Evolutionary conservation across 805 yeast species (phyloP), one percentile per base, ranked within the genome.

Genomic region (Nakazawaea sp.): DNA sequence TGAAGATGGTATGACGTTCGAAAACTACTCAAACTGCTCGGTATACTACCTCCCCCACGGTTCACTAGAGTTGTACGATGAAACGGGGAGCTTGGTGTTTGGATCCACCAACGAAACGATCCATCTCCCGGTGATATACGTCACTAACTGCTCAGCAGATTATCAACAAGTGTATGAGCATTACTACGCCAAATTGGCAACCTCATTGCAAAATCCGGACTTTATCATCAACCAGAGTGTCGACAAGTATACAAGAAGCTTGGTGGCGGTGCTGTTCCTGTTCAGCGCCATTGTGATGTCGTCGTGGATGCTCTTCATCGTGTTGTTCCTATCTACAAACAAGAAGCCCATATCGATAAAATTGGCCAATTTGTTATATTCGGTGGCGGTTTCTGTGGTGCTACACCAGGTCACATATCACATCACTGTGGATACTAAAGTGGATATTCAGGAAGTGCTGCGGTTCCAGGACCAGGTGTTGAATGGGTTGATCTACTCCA

Each of bases 301-400:
- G 12, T 64, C 79, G 19, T 85, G 94, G 94, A 75, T 83, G 75
- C 61, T 85, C 18, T 58, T 80, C 35, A 43, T 81, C 13, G 56
- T 82, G 24, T 61, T 81, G 30, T 50, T 72, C 16, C 52, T 84
- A 23, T 68, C 75, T 16, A 73, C 70, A 27, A 73, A 73, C 45
- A 60, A 72, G 18, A 72, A 81, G 38, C 87, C 89, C 4, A 51
- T 62, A 28, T 54, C 77, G 30, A 68, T 84, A 26, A 72, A 71
- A 27, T 21, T 78, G 8, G 75, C 83, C 4, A 74, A 81, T n/a
- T 45, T 78, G 16, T 61, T 75, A 37, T 70, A 68, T 40, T 74
- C 86, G 11, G 56, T 72, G 1, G 63, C 71, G 8, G 62, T 72
- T 35, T 76, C 86, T 1, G 68, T 72, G 1, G 55, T 74, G 10